Evolutionary conservation across 192 early-diverging fungal genomes (phyloP).

Genomic region (Coemansia sp.): DNA sequence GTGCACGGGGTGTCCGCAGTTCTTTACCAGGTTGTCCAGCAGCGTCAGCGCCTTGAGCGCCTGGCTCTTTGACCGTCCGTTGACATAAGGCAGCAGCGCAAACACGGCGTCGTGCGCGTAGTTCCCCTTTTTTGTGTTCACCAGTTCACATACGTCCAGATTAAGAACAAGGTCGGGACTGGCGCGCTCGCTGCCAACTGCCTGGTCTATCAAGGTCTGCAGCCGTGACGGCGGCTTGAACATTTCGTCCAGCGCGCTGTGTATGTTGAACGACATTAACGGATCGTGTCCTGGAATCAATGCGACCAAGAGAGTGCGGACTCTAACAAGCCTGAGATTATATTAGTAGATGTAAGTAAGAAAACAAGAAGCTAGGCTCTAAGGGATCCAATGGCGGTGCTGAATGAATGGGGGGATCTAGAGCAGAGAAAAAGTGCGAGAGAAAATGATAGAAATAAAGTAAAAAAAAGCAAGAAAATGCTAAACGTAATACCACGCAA

Average conservation of each 20-base stretch:
- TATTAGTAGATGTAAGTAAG: background rate
- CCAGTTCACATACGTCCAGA: slow-evolving; percentile 93
- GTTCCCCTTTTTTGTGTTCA: slow-evolving; percentile 86
- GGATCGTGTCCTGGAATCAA: background rate
- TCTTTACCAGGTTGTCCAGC: slow-evolving; percentile 97
- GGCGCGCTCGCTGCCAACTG: slow-evolving; percentile 66
- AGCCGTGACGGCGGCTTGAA: slow-evolving; percentile 51
- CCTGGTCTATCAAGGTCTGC: slow-evolving; percentile 67
- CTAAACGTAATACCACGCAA: background rate
- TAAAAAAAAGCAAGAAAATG: background rate
- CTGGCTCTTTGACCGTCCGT: slow-evolving; percentile 48
- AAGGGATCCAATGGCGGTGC: background rate
- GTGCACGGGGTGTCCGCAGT: slow-evolving; percentile 98
- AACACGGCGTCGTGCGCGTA: slow-evolving; percentile 58
- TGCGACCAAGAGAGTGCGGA: no score
- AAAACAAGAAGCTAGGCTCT: background rate
- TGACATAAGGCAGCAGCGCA: slow-evolving; percentile 45
- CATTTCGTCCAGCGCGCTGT: slow-evolving; percentile 43
- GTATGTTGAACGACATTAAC: slow-evolving; percentile 45
- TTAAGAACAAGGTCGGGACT: slow-evolving; percentile 85
- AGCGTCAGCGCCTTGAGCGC: slow-evolving; percentile 61
- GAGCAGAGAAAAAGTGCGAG: background rate
- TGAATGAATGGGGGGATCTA: background rate
- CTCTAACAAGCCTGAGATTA: no score
- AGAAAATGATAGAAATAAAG: background rate